A percentile compares a stretch with the other conserved stretches of the same genome.
Conservation (phyloP, 2,329 filamentous ascomycete genomes). For the Ophiostoma pallidulum region DNA sequence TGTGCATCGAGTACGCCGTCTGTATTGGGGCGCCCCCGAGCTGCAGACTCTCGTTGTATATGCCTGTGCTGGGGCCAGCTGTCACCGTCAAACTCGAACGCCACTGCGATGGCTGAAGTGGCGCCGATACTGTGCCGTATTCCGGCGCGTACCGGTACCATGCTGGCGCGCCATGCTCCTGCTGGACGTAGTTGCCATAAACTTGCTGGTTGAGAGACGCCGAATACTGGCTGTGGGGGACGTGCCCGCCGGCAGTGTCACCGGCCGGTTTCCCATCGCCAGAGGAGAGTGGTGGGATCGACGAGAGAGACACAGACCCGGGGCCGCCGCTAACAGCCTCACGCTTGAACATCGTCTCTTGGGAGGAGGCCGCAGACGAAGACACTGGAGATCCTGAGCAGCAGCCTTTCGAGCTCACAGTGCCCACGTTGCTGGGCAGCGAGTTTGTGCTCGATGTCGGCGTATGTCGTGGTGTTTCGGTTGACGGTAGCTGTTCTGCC, state of each 20-base stretch:
- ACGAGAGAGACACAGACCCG: not conserved
- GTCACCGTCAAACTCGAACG: slow-evolving; percentile 10
- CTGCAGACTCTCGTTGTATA: too few relatives aligned
- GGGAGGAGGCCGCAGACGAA: slow-evolving; percentile 5
- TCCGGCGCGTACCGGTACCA: slow-evolving; percentile 17
- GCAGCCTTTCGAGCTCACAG: slow-evolving; percentile 2
- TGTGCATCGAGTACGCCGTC: too few relatives aligned
- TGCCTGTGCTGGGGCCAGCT: not conserved
- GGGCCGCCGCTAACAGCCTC: slow-evolving; percentile 1
- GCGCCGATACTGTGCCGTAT: slow-evolving; percentile 16
- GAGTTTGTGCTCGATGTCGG: slow-evolving; percentile 16
- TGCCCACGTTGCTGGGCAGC: slow-evolving; percentile 9
- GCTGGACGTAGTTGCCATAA: not conserved
- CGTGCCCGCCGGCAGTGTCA: not conserved
- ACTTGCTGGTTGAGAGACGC: not conserved
- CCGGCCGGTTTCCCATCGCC: not conserved
- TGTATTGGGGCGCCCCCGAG: too few relatives aligned
- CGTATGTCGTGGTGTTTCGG: slow-evolving; percentile 11
- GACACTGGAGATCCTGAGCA: slow-evolving; percentile 10
- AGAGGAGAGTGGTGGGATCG: not conserved
- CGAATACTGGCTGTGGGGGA: not conserved
- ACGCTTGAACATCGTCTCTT: slow-evolving; percentile 4
- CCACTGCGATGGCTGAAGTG: slow-evolving; percentile 18
- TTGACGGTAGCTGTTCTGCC: not conserved
- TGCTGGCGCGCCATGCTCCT: slow-evolving; percentile 3